Conservation (phyloP, 306 rosid species). For the Sophora flavescens region DNA sequence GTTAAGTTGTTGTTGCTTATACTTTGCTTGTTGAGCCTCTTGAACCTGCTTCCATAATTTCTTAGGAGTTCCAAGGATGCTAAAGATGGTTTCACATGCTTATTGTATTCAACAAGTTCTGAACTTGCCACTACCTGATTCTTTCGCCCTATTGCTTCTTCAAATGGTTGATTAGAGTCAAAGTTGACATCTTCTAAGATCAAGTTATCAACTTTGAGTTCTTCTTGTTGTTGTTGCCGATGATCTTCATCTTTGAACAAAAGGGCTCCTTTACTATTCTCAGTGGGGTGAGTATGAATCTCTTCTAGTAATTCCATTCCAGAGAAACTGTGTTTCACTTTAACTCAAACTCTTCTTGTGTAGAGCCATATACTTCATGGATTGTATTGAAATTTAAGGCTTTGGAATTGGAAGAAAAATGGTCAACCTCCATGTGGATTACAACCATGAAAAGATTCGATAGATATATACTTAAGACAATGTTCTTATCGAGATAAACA, state of each 20-base stretch:
- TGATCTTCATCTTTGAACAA: constrained; percentile 45
- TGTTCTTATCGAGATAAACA: constrained; percentile 32
- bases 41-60: constrained; percentile 56
- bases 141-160: constrained; percentile 5
- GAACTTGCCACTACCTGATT: constrained; percentile 30
- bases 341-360: constrained; percentile 35
- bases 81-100: constrained; percentile 39
- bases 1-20: background rate
- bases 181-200: constrained; percentile 52
- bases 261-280: constrained; percentile 13
- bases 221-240: constrained; percentile 42
- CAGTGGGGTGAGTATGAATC: constrained; percentile 39
- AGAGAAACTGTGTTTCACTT: constrained; percentile 39
- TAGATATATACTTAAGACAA: constrained; percentile 30
- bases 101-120: constrained; percentile 24
- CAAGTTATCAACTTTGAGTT: constrained; percentile 35
- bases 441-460: background rate
- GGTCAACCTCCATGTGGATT: constrained; percentile 48
- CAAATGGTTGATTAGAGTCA: constrained; percentile 30
- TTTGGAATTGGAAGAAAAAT: constrained; percentile 47
- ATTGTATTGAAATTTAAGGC: constrained; percentile 53
- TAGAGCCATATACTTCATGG: constrained; percentile 39
- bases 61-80: constrained; percentile 65
- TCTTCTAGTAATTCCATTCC: constrained; percentile 41
- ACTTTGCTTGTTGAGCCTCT: constrained; percentile 51